A percentile compares a stretch with the other conserved stretches of the same genome.
phyloP scores from a whole-genome alignment of 495 filamentous ascomycete species.

The Penicillium bovifimosum region DNA sequence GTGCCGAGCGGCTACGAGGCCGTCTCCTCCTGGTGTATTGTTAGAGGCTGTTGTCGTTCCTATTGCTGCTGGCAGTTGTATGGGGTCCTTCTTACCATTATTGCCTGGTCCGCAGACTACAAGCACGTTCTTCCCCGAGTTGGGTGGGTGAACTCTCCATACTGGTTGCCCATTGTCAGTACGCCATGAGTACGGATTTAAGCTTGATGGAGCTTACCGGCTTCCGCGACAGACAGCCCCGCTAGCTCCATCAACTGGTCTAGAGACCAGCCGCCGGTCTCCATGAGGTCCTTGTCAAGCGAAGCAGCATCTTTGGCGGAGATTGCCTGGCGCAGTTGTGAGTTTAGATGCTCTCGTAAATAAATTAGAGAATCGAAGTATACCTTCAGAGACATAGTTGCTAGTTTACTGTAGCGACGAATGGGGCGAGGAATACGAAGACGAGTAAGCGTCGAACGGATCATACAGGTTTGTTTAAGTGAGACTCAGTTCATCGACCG shows the following conservation, averaged over 20 bases:
- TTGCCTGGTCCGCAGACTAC: conserved; percentile 93
- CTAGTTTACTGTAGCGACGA: conserved; percentile 27
- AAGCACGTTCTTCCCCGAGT: conserved; percentile 65
- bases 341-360: background rate
- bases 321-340: conserved; percentile 56
- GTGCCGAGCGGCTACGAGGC: conserved; percentile 90
- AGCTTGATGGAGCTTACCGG: conserved; percentile 45
- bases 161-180: conserved; percentile 7
- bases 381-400: conserved; percentile 42
- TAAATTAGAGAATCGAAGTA: background rate
- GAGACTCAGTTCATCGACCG: background rate
- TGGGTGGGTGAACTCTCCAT: conserved; percentile 62
- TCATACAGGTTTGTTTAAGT: conserved; percentile 19
- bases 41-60: conserved; percentile 10
- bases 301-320: conserved; percentile 81
- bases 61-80: background rate
- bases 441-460: conserved; percentile 14
- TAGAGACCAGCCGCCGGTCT: conserved; percentile 81
- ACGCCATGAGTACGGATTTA: background rate
- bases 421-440: conserved; percentile 7
- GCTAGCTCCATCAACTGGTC: conserved; percentile 98
- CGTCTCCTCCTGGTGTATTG: conserved; percentile 68
- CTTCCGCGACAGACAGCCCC: conserved; percentile 89
- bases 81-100: conserved; percentile 58
- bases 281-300: conserved; percentile 93